Conservation (phyloP, 2,329 filamentous ascomycete genomes). For the Fusarium kyushuense region DNA sequence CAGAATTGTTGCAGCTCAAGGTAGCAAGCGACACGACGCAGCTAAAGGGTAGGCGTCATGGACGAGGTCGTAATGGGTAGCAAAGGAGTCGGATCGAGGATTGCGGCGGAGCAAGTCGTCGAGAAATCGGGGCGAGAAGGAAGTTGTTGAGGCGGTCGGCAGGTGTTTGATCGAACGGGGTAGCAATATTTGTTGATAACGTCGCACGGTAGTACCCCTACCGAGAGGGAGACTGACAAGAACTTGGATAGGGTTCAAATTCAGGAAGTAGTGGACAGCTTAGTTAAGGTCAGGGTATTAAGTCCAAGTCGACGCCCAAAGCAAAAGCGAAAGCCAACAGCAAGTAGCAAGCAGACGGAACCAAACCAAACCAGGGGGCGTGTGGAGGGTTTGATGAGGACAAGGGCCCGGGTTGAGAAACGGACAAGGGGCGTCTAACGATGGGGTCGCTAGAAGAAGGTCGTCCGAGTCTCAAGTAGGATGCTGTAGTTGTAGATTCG, state of each 20-base stretch:
- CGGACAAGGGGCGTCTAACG: slow-evolving; percentile 37
- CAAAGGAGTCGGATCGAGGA: slow-evolving; percentile 26
- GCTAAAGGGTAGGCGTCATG: slow-evolving; percentile 45
- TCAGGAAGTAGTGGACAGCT: slow-evolving; percentile 35
- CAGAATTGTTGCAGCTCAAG: slow-evolving; percentile 32
- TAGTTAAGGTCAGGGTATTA: slow-evolving; percentile 27
- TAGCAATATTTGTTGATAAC: slow-evolving; percentile 34
- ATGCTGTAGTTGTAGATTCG: slow-evolving; percentile 19
- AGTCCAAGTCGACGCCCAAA: slow-evolving; percentile 6
- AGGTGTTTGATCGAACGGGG: slow-evolving; percentile 23
- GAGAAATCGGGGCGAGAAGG: slow-evolving; percentile 24
- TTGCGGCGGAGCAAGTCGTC: slow-evolving; percentile 22
- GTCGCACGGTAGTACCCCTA: slow-evolving; percentile 41
- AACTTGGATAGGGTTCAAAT: slow-evolving; percentile 34
- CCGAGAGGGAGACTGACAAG: slow-evolving; percentile 34
- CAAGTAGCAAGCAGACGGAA: slow-evolving; percentile 34
- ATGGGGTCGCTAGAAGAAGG: slow-evolving; percentile 40
- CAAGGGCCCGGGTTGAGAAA: slow-evolving; percentile 43
- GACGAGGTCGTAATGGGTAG: slow-evolving; percentile 32
- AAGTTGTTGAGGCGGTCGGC: slow-evolving; percentile 32
- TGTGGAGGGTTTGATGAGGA: slow-evolving; percentile 48
- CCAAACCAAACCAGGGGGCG: slow-evolving; percentile 41
- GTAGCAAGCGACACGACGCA: slow-evolving; percentile 38
- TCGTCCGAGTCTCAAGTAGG: slow-evolving; percentile 24
- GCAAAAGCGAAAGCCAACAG: slow-evolving; percentile 31